phyloP scores from a whole-genome alignment of 108 stramenopile genomes.

The Nannochloropsis salina region DNA sequence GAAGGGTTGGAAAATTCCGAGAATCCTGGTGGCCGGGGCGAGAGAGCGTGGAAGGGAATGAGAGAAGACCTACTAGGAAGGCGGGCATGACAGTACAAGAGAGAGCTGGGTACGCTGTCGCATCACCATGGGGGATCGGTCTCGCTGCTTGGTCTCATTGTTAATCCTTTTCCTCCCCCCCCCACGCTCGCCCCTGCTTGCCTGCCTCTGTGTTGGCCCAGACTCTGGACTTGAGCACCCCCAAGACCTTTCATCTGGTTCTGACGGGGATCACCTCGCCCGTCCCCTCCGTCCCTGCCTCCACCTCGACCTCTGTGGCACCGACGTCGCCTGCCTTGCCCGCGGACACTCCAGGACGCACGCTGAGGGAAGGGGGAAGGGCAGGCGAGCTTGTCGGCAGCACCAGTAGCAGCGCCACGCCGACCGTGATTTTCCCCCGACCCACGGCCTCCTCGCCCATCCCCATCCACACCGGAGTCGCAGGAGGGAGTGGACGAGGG shows the following conservation, averaged over 20 bases:
- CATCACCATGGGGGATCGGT: no score
- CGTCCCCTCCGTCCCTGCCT: background rate
- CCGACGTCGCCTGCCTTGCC: background rate
- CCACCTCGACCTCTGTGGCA: background rate
- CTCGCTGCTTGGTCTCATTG: background rate
- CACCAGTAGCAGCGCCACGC: background rate
- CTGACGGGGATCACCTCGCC: background rate
- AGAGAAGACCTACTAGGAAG: background rate
- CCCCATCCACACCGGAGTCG: background rate
- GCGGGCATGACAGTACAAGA: no score
- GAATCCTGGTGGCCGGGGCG: no score
- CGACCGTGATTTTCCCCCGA: conserved; percentile 6
- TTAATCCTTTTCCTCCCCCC: background rate
- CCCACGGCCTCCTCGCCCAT: background rate
- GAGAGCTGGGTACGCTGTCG: no score
- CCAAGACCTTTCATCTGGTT: background rate
- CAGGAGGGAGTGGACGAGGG: background rate
- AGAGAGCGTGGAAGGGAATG: background rate
- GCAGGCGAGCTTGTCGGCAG: background rate
- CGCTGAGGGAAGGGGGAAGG: background rate
- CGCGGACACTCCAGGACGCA: background rate
- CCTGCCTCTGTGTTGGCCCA: no score
- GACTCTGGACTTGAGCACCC: background rate
- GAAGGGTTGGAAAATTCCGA: background rate
- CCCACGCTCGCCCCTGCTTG: background rate